A percentile compares a stretch with the other conserved stretches of the same genome.
phyloP scores from a whole-genome alignment of 2,329 filamentous ascomycete genomes.

The Penicillium sp. region DNA sequence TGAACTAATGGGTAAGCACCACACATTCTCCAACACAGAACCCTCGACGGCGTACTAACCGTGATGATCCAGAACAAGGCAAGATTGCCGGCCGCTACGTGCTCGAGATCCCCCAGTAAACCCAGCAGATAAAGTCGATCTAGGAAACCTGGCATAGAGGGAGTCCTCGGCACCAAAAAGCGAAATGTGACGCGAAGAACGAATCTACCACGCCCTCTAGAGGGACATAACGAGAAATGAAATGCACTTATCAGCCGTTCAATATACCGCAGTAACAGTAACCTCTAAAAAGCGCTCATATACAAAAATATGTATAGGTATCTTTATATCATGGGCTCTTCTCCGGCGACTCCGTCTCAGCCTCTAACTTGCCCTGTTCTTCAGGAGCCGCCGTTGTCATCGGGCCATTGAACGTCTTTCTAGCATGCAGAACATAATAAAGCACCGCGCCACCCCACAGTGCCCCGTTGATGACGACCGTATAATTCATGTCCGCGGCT shows the following conservation, averaged over 20 bases:
- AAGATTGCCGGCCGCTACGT: conserved; percentile 46
- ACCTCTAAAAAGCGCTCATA: too few species aligned
- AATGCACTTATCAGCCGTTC: not conserved
- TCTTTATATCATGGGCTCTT: too few species aligned
- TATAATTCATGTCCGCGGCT: conserved; percentile 60
- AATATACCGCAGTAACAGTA: not conserved
- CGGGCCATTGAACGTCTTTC: conserved; percentile 61
- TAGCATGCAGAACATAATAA: conserved; percentile 58
- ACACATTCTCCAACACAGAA: not conserved
- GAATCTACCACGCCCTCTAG: not conserved
- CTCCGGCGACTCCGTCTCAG: too few species aligned
- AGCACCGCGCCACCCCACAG: conserved; percentile 57
- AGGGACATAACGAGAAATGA: conserved; percentile 6
- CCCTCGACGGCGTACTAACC: conserved; percentile 18
- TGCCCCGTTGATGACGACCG: conserved; percentile 58
- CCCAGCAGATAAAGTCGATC: not conserved
- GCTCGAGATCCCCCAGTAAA: conserved; percentile 43
- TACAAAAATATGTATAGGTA: too few species aligned
- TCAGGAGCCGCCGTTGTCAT: conserved; percentile 58
- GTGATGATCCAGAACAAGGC: conserved; percentile 31
- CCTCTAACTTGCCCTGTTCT: too few species aligned
- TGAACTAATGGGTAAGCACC: conserved; percentile 59
- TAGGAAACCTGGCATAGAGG: not conserved
- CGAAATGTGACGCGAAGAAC: not conserved
- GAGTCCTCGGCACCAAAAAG: not conserved